Evolutionary conservation across 2,329 filamentous ascomycete species (phyloP).

Genomic region (Monascus ruber): DNA sequence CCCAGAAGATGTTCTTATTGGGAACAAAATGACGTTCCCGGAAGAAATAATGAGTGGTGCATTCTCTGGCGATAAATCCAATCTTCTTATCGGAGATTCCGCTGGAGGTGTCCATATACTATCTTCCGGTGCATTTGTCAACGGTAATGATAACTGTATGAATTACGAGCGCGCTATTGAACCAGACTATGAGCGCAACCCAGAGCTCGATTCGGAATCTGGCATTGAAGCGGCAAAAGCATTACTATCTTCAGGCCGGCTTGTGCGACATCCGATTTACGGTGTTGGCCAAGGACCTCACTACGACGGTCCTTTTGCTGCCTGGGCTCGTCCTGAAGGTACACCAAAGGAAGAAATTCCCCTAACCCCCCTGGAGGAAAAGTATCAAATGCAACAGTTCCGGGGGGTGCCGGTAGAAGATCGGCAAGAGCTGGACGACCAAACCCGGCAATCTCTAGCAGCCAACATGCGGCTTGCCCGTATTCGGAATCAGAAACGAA

Average conservation of each 20-base stretch:
- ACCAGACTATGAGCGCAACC: not conserved
- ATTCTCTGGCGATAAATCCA: slow-evolving; percentile 44
- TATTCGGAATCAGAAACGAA: slow-evolving; percentile 15
- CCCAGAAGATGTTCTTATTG: slow-evolving; percentile 39
- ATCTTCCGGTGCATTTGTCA: slow-evolving; percentile 20
- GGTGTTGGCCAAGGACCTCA: slow-evolving; percentile 30
- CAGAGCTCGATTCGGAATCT: slow-evolving; percentile 10
- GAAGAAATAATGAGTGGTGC: slow-evolving; percentile 48
- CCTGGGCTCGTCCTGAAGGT: slow-evolving; percentile 24
- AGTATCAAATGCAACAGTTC: slow-evolving; percentile 21
- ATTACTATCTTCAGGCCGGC: slow-evolving; percentile 21
- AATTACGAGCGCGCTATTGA: slow-evolving; percentile 15
- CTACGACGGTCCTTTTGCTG: slow-evolving; percentile 31
- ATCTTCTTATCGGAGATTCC: slow-evolving; percentile 47
- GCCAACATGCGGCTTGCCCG: slow-evolving; percentile 15
- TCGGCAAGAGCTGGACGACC: slow-evolving; percentile 11
- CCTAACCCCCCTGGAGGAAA: slow-evolving; percentile 12
- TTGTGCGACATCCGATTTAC: slow-evolving; percentile 23
- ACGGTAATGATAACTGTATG: slow-evolving; percentile 11
- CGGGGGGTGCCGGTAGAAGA: slow-evolving; percentile 11
- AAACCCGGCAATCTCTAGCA: slow-evolving; percentile 8
- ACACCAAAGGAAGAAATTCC: slow-evolving; percentile 12
- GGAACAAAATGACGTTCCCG: slow-evolving; percentile 38
- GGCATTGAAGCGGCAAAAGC: slow-evolving; percentile 16
- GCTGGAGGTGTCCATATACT: slow-evolving; percentile 45